Percentiles rank a stretch among this genome's conserved stretches.
phyloP scores from a whole-genome alignment of 2,329 filamentous ascomycete species.

The Colletotrichum melonis region DNA sequence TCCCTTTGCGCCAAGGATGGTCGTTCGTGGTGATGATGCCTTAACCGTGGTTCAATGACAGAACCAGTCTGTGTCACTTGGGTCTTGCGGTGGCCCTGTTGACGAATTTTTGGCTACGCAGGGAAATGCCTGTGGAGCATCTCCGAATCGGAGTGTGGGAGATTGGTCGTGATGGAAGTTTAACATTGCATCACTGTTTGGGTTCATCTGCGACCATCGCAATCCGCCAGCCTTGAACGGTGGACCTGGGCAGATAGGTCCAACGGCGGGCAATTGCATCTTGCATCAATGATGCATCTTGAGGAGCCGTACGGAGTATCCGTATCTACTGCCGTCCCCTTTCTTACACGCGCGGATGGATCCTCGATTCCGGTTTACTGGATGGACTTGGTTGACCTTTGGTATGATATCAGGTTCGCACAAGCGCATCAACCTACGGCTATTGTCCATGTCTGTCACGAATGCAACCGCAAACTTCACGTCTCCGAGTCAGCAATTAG shows the following conservation, averaged over 20 bases:
- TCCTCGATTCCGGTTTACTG: background rate
- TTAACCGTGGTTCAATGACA: background rate
- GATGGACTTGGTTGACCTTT: background rate
- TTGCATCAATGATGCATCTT: conserved; percentile 21
- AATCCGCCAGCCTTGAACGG: background rate
- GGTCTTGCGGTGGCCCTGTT: background rate
- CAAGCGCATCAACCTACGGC: background rate
- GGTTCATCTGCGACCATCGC: conserved; percentile 5
- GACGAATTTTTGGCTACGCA: background rate
- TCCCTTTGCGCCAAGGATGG: conserved; percentile 14
- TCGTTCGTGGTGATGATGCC: conserved; percentile 3
- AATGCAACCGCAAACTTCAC: background rate
- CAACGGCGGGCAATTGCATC: background rate
- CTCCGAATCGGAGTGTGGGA: conserved; percentile 28
- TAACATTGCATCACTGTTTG: conserved; percentile 22
- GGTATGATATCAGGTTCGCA: background rate
- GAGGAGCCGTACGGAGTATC: too few species aligned
- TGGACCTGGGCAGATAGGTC: background rate
- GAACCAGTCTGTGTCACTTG: conserved; percentile 3
- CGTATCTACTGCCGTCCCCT: background rate
- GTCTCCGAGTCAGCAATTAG: conserved; percentile 7
- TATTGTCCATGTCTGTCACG: background rate
- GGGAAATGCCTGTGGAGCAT: conserved; percentile 22
- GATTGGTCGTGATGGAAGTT: conserved; percentile 20
- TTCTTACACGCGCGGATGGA: background rate